Percentiles rank a stretch among this genome's conserved stretches.
Conservation (phyloP, 495 filamentous ascomycete species). For the Durotheca rogersii region DNA sequence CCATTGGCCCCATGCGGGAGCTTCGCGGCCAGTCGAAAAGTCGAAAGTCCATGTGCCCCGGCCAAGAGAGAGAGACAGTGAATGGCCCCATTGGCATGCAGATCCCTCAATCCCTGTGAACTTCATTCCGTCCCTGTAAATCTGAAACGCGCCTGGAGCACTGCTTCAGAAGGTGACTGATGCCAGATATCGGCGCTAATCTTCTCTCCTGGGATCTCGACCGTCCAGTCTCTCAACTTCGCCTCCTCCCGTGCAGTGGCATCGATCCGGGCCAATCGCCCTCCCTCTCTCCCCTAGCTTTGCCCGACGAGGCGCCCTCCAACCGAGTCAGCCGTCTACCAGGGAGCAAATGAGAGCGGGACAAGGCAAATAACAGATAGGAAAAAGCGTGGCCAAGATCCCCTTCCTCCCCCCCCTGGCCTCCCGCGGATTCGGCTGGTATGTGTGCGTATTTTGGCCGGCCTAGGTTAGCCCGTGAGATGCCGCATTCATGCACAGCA, state of each 20-base stretch:
- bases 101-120: slow-evolving; percentile 28
- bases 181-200: slow-evolving; percentile 32
- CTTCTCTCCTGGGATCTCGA: slow-evolving; percentile 19
- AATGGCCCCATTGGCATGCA: slow-evolving; percentile 24
- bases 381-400: too few species aligned
- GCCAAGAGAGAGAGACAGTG: slow-evolving; percentile 24
- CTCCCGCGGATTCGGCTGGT: too few species aligned
- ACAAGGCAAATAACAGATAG: background rate
- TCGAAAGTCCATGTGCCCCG: too few species aligned
- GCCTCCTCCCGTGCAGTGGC: slow-evolving; percentile 6
- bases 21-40: slow-evolving; percentile 9
- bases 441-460: too few species aligned
- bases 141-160: slow-evolving; percentile 39
- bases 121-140: slow-evolving; percentile 27
- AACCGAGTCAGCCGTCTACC: slow-evolving; percentile 3
- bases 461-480: background rate
- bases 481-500: background rate
- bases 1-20: slow-evolving; percentile 19
- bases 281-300: slow-evolving; percentile 3
- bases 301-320: slow-evolving; percentile 13
- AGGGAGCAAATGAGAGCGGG: slow-evolving; percentile 6
- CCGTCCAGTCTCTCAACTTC: slow-evolving; percentile 22
- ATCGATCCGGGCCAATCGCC: slow-evolving; percentile 20
- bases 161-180: slow-evolving; percentile 36
- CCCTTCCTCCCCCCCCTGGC: too few species aligned